phyloP scores from a whole-genome alignment of 148 eudicot species.

The Dianthus caryophyllus region DNA sequence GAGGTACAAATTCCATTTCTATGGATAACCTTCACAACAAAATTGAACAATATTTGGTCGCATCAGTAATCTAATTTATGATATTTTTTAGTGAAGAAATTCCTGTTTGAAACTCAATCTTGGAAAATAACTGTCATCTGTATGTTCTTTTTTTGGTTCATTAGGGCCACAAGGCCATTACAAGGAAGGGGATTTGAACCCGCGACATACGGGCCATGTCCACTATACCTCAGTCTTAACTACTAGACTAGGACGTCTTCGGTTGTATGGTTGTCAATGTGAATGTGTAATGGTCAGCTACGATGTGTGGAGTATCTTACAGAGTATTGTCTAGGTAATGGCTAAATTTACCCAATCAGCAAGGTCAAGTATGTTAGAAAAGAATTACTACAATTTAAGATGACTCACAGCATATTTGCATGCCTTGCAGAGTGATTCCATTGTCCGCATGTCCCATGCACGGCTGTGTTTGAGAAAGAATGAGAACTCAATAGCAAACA shows the following conservation, averaged over 20 bases:
- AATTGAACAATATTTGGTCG: no score
- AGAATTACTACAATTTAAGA: background rate
- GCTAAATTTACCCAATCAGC: background rate
- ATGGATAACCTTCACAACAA: background rate
- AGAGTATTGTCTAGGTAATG: no score
- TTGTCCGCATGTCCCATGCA: conserved; percentile 98
- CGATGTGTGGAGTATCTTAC: no score
- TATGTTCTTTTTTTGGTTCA: no score
- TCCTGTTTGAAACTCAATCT: background rate
- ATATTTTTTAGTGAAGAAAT: background rate
- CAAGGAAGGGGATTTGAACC: no score
- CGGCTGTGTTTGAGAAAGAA: conserved; percentile 49
- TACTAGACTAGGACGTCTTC: no score
- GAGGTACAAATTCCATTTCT: background rate
- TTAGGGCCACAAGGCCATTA: no score
- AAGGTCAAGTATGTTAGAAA: background rate
- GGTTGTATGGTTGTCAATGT: no score
- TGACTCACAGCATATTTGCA: conserved; percentile 96
- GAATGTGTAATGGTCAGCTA: background rate
- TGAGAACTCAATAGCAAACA: background rate
- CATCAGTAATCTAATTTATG: background rate
- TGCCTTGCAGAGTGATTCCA: conserved; percentile 98
- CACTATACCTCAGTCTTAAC: no score
- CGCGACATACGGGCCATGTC: no score
- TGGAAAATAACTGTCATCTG: background rate